These are phyloP conservation scores for Triticum timopheevii DNA, from an alignment of 176 grass and related monocot genomes.

Conservation along the genomic window DNA sequence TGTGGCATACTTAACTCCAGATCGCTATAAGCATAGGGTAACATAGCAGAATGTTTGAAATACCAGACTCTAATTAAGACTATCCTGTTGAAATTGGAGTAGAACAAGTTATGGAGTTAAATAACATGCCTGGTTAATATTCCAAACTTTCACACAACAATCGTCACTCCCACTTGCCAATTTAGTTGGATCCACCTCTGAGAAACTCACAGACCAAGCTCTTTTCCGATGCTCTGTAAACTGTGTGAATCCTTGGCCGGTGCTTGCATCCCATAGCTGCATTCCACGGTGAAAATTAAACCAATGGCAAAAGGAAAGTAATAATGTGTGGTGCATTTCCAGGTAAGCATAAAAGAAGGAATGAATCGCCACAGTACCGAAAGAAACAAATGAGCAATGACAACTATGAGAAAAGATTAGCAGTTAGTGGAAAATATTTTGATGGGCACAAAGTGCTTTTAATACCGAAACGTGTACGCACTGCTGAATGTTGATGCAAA, in stretches of 20 bases:
- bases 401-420: not conserved
- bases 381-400: constrained; percentile 13
- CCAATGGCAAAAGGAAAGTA: constrained; percentile 21
- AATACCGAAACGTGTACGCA: not conserved
- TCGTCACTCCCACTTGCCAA: constrained; percentile 97
- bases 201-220: constrained; percentile 98
- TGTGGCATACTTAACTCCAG: not conserved
- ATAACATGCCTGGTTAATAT: constrained; percentile 78
- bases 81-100: not conserved
- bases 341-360: constrained; percentile 32
- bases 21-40: not conserved
- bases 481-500: not conserved
- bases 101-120: constrained; percentile 30
- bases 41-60: constrained; percentile 10
- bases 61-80: constrained; percentile 4
- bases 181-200: constrained; percentile 78
- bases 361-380: not conserved
- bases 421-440: not conserved
- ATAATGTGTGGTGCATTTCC: constrained; percentile 23
- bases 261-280: constrained; percentile 98
- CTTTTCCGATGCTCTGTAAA: constrained; percentile 86
- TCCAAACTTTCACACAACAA: constrained; percentile 93
- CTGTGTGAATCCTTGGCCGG: constrained; percentile 76
- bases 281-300: constrained; percentile 30
- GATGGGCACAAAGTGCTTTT: not conserved